phyloP scores from a whole-genome alignment of 805 yeast genomes.

The Henningerozyma blattae region DNA sequence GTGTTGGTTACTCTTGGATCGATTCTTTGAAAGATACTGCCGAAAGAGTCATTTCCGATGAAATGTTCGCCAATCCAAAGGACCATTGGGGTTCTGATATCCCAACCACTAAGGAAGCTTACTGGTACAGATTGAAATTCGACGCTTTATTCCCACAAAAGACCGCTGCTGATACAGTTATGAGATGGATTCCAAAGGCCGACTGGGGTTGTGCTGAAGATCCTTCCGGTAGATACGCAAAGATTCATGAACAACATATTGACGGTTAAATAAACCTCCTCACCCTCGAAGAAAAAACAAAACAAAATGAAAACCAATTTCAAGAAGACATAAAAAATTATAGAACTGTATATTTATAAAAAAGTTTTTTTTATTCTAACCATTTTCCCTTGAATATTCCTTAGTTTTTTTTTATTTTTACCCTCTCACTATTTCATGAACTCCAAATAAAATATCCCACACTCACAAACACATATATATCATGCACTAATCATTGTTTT shows the following conservation, averaged over 20 bases:
- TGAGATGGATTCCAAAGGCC: slow-evolving; percentile 99
- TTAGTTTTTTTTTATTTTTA: too few relatives aligned
- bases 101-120: slow-evolving; percentile 97
- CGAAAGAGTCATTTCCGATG: slow-evolving; percentile 75
- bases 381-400: too few relatives aligned
- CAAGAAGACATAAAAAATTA: too few relatives aligned
- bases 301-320: too few relatives aligned
- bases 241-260: slow-evolving; percentile 70
- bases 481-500: too few relatives aligned
- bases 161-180: slow-evolving; percentile 92
- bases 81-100: slow-evolving; percentile 93
- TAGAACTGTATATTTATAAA: too few relatives aligned
- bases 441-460: too few relatives aligned
- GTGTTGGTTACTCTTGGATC: slow-evolving; percentile 99
- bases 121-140: slow-evolving; percentile 96
- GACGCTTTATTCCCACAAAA: slow-evolving; percentile 84
- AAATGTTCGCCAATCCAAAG: slow-evolving; percentile 80
- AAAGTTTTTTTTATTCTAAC: too few relatives aligned
- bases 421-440: too few relatives aligned
- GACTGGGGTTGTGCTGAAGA: slow-evolving; percentile 99
- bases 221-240: slow-evolving; percentile 95
- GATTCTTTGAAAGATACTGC: slow-evolving; percentile 96
- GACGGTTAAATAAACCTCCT: too few relatives aligned
- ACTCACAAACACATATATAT: too few relatives aligned
- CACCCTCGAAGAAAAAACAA: too few relatives aligned